phyloP scores from a whole-genome alignment of 208 protist genomes.

The Crithidia brevicula region DNA sequence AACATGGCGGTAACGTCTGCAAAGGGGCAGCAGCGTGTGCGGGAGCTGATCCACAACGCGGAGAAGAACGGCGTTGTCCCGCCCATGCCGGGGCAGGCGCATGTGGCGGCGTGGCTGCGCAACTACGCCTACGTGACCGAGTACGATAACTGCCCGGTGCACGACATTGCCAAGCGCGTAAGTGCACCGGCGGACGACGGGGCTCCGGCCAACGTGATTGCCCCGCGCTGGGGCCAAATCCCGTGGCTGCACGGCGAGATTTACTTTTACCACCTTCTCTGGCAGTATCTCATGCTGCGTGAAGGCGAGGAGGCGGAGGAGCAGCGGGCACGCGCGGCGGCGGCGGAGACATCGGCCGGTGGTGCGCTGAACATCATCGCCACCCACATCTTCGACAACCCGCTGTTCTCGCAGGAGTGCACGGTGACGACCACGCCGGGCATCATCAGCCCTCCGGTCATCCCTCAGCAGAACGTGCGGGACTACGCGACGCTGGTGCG shows the following conservation, averaged over 20 bases:
- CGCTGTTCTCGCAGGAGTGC: conserved; percentile 51
- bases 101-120: conserved; percentile 71
- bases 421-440: conserved; percentile 30
- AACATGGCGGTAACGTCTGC: conserved; percentile 23
- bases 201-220: conserved; percentile 12
- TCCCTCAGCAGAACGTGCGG: conserved; percentile 33
- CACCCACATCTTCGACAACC: conserved; percentile 55
- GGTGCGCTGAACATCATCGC: conserved; percentile 60
- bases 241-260: conserved; percentile 92
- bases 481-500: conserved; percentile 22
- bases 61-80: conserved; percentile 57
- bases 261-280: conserved; percentile 88
- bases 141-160: conserved; percentile 28
- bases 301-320: conserved; percentile 18
- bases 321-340: too few relatives aligned
- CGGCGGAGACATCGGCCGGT: not conserved
- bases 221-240: conserved; percentile 82
- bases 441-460: conserved; percentile 29
- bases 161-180: conserved; percentile 28
- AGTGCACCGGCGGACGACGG: conserved; percentile 4
- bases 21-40: conserved; percentile 29
- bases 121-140: conserved; percentile 68
- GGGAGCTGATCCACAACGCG: conserved; percentile 39
- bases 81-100: conserved; percentile 65
- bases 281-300: conserved; percentile 77